Conservation (phyloP, 306 rosid genomes). For the Casuarina cunninghamiana region DNA sequence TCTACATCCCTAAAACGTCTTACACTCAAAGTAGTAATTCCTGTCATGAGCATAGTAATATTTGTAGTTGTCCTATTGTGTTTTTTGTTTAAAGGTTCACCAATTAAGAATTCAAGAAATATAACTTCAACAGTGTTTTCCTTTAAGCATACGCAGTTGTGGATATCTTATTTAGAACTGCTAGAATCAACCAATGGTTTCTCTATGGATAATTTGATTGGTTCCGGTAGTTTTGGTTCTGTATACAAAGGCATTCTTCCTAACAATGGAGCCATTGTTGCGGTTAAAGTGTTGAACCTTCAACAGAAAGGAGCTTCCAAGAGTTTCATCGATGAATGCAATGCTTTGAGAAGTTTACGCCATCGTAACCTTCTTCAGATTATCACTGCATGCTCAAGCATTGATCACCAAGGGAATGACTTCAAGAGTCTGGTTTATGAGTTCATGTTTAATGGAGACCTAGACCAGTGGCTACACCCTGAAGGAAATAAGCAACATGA, state of each 20-base stretch:
- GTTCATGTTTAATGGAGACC: slow-evolving; percentile 8
- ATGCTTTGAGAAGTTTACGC: slow-evolving; percentile 28
- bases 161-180: no score
- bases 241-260: slow-evolving; percentile 39
- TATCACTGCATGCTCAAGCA: slow-evolving; percentile 30
- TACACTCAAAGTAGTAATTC: no score
- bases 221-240: slow-evolving; percentile 20
- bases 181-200: no score
- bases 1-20: no score
- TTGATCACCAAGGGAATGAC: slow-evolving; percentile 42
- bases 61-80: no score
- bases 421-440: slow-evolving; percentile 35
- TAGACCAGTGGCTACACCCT: slow-evolving; percentile 7
- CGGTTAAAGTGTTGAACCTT: slow-evolving; percentile 29
- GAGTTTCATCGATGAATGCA: slow-evolving; percentile 7
- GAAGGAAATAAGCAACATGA: neutral
- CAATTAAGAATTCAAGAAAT: no score
- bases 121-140: no score
- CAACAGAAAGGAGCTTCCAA: neutral
- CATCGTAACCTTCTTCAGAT: slow-evolving; percentile 41
- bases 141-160: no score
- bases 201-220: no score
- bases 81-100: no score
- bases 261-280: slow-evolving; percentile 22
- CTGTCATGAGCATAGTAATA: no score